A percentile compares a stretch with the other conserved stretches of the same genome.
These are phyloP conservation scores for Hypericum androsaemum DNA, from an alignment of 345 rosid genomes.

Conservation along the genomic window DNA sequence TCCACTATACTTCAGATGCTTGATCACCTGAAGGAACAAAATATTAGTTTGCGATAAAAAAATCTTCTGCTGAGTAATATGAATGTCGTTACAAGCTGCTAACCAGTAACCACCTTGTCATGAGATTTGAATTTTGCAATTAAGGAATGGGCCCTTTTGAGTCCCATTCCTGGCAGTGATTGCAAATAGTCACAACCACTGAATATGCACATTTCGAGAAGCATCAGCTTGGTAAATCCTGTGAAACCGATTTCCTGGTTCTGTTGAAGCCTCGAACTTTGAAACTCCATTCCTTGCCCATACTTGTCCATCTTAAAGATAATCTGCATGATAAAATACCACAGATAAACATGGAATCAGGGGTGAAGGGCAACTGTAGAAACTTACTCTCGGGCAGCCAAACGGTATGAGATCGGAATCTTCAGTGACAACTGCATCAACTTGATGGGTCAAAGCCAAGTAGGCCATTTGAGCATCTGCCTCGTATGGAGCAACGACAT, in stretches of 20 bases:
- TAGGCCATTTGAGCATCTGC: slow-evolving; percentile 99
- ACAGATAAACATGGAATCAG: neutral
- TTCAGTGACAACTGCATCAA: slow-evolving; percentile 85
- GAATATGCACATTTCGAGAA: slow-evolving; percentile 95
- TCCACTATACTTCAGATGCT: slow-evolving; percentile 74
- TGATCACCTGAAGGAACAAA: slow-evolving; percentile 50
- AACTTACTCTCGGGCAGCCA: slow-evolving; percentile 92
- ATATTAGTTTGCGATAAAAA: slow-evolving; percentile 1
- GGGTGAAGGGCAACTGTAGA: neutral
- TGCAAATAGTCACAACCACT: slow-evolving; percentile 97
- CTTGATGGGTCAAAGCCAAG: slow-evolving; percentile 71
- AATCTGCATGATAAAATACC: slow-evolving; percentile 36
- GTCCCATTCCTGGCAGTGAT: slow-evolving; percentile 91
- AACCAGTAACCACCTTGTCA: slow-evolving; percentile 46
- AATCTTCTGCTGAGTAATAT: slow-evolving; percentile 1
- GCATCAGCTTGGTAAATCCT: slow-evolving; percentile 72
- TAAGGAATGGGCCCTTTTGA: slow-evolving; percentile 86
- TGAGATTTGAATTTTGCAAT: slow-evolving; percentile 64
- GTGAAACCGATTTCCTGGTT: slow-evolving; percentile 59
- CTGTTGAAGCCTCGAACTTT: slow-evolving; percentile 46
- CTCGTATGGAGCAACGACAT: slow-evolving; percentile 90
- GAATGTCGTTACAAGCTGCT: neutral
- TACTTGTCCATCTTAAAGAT: slow-evolving; percentile 95
- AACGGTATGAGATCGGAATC: slow-evolving; percentile 98
- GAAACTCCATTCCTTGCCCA: slow-evolving; percentile 87